phyloP scores from a whole-genome alignment of 805 yeast genomes.

The Brettanomyces nanus region DNA sequence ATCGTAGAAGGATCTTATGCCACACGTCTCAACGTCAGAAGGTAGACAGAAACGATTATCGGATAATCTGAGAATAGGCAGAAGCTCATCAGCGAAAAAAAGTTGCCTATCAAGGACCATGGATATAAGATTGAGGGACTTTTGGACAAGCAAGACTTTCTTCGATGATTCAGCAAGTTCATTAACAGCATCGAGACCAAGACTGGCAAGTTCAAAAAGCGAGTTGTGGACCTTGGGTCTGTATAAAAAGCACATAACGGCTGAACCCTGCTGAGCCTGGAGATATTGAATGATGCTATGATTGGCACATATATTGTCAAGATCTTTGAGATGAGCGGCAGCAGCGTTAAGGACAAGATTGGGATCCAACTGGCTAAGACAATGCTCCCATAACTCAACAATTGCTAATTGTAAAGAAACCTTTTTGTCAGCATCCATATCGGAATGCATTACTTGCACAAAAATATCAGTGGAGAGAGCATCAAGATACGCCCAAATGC shows the following conservation, averaged over 20 bases:
- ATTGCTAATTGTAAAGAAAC: slow-evolving; percentile 45
- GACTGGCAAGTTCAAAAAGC: slow-evolving; percentile 46
- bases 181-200: slow-evolving; percentile 51
- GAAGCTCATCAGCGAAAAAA: slow-evolving; percentile 46
- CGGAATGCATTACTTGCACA: slow-evolving; percentile 37
- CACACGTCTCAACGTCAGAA: slow-evolving; percentile 45
- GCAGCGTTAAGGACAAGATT: slow-evolving; percentile 43
- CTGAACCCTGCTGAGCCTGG: slow-evolving; percentile 63
- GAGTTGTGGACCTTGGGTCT: slow-evolving; percentile 47
- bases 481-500: slow-evolving; percentile 76
- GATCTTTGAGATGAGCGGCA: slow-evolving; percentile 33
- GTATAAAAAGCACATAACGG: slow-evolving; percentile 54
- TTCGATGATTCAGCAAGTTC: slow-evolving; percentile 29
- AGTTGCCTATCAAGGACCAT: slow-evolving; percentile 45
- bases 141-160: slow-evolving; percentile 29
- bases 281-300: slow-evolving; percentile 41
- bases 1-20: slow-evolving; percentile 58
- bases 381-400: slow-evolving; percentile 40
- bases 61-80: slow-evolving; percentile 40
- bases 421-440: slow-evolving; percentile 28
- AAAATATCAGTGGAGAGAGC: slow-evolving; percentile 63
- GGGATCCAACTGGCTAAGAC: slow-evolving; percentile 44
- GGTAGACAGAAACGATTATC: slow-evolving; percentile 33
- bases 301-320: slow-evolving; percentile 39
- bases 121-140: slow-evolving; percentile 37